Base-by-base conservation (phyloP, 305 asterid genomes). In the Fraxinus dipetala region DNA sequence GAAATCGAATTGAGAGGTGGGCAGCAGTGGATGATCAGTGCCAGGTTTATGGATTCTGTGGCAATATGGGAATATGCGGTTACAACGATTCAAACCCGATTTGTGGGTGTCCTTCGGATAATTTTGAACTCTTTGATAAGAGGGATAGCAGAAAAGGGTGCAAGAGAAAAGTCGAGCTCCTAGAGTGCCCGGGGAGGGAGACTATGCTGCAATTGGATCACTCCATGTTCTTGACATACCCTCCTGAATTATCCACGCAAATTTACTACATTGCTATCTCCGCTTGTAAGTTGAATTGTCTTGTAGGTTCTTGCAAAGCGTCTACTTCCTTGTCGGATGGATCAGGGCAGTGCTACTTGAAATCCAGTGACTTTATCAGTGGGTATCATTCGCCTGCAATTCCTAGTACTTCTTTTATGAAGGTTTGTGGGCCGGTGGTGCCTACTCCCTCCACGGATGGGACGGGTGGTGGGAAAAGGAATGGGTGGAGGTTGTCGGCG, bases 291-390 rank as follows among this genome's bases (percentile, higher is more conserved):
- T 59, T 45, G 11, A 89, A 91, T 79, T 95, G 98, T 81, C 92
- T 92, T n/a, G 74, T 38, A 5, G 86, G 89, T 18, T 0, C 78
- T 79, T 95, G 98, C 81, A 76, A 87, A 0, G 95, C 89, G 70
- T 93, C 98, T 1, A 91, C 97, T 70, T 88, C 98, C 43, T 85
- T 95, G 83, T 88, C 97, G 0, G 98, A 93, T 86, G 97, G 98
- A 43, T 88, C 98, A 0, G 98, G 96, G 72, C 76, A 85, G 54
- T 95, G 98, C 84, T 91, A 86, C 86, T 81, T 88, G 80, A 92
- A 93, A 61, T 1, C 83, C 2, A 72, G 83, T 16, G 78, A n/a
- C 5, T 93, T 92, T 34, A 85, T 93, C 51, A 92, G 98, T 32
- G 98, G 97, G 75, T 90, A 90, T 54, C 96, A 82, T 69, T 88